A percentile compares a stretch with the other conserved stretches of the same genome.
Evolutionary conservation across 1,284 basidiomycete species (phyloP).

Genomic region (Tilletiopsis washingtonensis): DNA sequence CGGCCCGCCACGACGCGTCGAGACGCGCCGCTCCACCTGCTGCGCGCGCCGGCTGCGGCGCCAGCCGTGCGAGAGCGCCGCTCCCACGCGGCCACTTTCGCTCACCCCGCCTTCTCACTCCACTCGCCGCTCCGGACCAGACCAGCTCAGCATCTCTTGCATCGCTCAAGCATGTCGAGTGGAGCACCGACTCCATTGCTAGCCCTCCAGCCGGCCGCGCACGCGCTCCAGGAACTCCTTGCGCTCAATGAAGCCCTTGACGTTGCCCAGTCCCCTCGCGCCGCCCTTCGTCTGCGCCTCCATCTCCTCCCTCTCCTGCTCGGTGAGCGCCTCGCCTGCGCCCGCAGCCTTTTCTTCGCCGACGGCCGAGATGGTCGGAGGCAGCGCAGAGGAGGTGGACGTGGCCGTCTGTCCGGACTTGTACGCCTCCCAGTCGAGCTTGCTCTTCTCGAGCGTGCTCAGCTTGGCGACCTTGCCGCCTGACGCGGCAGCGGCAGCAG

Average conservation of each 20-base stretch:
- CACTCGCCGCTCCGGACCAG: no score
- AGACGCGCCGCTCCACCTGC: no score
- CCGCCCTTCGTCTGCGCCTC: constrained; percentile 43
- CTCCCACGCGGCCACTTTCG: no score
- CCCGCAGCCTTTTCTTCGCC: background rate
- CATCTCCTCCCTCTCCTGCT: constrained; percentile 37
- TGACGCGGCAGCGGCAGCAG: constrained; percentile 17
- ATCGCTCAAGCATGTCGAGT: no score
- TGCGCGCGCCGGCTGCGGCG: no score
- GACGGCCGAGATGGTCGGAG: background rate
- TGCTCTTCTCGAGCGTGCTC: constrained; percentile 45
- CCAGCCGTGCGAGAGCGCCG: no score
- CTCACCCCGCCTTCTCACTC: no score
- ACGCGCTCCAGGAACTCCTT: constrained; percentile 43
- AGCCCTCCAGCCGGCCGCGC: constrained; percentile 21
- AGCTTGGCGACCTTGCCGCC: constrained; percentile 30
- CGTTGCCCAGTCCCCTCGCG: constrained; percentile 31
- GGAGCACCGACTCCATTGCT: no score
- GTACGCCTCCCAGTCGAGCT: constrained; percentile 40
- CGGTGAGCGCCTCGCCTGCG: constrained; percentile 13
- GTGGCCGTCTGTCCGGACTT: constrained; percentile 7
- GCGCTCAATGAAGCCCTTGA: constrained; percentile 42
- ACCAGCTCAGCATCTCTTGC: no score
- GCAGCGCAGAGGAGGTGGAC: background rate
- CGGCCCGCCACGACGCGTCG: no score